These are phyloP conservation scores for Arachis monticola DNA, from an alignment of 331 rosid species.

Conservation along the genomic window DNA sequence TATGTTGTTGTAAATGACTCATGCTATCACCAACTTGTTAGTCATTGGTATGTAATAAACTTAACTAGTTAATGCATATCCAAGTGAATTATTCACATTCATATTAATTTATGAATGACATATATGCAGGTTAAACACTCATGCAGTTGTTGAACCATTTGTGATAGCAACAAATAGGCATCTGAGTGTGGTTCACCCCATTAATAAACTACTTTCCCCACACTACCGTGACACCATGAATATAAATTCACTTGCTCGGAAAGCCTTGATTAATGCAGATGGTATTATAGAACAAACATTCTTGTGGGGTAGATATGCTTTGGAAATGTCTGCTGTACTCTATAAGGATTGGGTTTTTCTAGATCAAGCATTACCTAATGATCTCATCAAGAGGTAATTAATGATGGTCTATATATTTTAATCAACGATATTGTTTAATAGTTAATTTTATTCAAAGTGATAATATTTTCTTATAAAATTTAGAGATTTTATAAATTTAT, in stretches of 20 bases:
- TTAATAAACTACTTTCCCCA: slow-evolving; percentile 62
- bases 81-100: not conserved
- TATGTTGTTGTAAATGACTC: slow-evolving; percentile 65
- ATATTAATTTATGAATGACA: not conserved
- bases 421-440: too few relatives aligned
- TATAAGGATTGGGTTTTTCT: slow-evolving; percentile 63
- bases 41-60: slow-evolving; percentile 56
- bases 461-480: too few relatives aligned
- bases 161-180: slow-evolving; percentile 69
- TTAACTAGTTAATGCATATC: not conserved
- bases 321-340: slow-evolving; percentile 60
- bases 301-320: slow-evolving; percentile 53
- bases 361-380: slow-evolving; percentile 62
- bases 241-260: slow-evolving; percentile 61
- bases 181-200: slow-evolving; percentile 64
- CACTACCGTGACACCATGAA: slow-evolving; percentile 70
- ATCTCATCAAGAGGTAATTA: slow-evolving; percentile 57
- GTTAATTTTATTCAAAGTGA: too few relatives aligned
- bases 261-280: slow-evolving; percentile 56
- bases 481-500: too few relatives aligned
- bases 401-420: not conserved
- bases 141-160: slow-evolving; percentile 65
- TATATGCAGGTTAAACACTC: slow-evolving; percentile 58
- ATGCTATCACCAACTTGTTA: slow-evolving; percentile 60
- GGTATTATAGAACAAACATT: slow-evolving; percentile 61